Conservation (phyloP, 1,284 basidiomycete species). For the Vanrija humicola region DNA sequence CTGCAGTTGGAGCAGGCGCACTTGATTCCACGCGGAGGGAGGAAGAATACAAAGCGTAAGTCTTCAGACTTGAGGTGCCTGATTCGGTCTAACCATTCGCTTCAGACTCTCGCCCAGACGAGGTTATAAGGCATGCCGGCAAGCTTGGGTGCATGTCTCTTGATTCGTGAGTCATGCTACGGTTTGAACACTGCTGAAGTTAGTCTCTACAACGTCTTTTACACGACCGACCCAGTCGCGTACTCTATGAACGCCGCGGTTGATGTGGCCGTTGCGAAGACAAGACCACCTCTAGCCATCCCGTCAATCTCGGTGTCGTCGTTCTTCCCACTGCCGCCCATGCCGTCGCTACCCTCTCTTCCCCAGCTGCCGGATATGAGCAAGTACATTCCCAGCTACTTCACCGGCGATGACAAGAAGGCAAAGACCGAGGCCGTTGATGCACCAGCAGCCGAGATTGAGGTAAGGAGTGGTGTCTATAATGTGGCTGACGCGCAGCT, state of each 20-base stretch:
- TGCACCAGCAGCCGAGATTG: constrained; percentile 37
- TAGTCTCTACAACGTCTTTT: constrained; percentile 53
- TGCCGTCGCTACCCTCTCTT: constrained; percentile 24
- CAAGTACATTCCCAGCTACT: constrained; percentile 36
- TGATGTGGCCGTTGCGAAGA: constrained; percentile 42
- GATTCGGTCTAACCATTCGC: no score
- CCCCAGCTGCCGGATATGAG: constrained; percentile 29
- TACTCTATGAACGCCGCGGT: constrained; percentile 47
- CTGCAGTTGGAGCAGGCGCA: constrained; percentile 55
- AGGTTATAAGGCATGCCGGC: constrained; percentile 49
- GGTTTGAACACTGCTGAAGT: background rate
- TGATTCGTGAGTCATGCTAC: constrained; percentile 43
- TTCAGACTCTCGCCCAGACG: constrained; percentile 9
- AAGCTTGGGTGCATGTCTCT: constrained; percentile 55
- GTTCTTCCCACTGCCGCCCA: constrained; percentile 35
- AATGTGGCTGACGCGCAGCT: constrained; percentile 7
- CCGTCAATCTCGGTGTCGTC: constrained; percentile 46
- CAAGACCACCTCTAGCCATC: constrained; percentile 50
- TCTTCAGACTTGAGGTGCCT: background rate
- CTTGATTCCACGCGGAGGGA: constrained; percentile 54
- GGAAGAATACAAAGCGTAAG: constrained; percentile 51
- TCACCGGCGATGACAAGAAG: constrained; percentile 9
- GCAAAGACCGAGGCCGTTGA: background rate
- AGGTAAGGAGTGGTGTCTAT: constrained; percentile 18
- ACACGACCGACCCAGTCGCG: constrained; percentile 55